phyloP scores from a whole-genome alignment of 2,329 filamentous ascomycete species.

The Colletotrichum sp. region DNA sequence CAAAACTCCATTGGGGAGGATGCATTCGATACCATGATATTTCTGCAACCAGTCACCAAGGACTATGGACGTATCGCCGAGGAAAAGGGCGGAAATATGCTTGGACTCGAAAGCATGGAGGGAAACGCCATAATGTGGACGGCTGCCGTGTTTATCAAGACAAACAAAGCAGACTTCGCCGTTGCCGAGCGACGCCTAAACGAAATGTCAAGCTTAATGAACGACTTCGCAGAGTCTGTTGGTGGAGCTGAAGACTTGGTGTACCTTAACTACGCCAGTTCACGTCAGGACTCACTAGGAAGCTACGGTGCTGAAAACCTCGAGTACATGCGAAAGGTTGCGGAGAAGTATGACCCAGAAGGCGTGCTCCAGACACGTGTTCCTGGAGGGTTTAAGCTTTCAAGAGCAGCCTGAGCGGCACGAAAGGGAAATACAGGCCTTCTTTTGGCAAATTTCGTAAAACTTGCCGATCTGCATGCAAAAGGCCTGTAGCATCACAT shows the following conservation, averaged over 20 bases:
- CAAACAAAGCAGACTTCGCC: not conserved
- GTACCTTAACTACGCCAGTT: slow-evolving; percentile 37
- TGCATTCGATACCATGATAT: slow-evolving; percentile 25
- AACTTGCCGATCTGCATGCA: too few species aligned
- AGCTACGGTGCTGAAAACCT: slow-evolving; percentile 32
- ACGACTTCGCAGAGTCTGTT: slow-evolving; percentile 25
- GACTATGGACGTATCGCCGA: slow-evolving; percentile 32
- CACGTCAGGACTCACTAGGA: slow-evolving; percentile 29
- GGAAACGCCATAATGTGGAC: not conserved
- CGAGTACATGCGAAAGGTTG: slow-evolving; percentile 28
- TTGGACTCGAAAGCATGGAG: slow-evolving; percentile 35
- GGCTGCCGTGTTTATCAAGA: not conserved
- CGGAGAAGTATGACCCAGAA: slow-evolving; percentile 31
- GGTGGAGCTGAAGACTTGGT: slow-evolving; percentile 28
- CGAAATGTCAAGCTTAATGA: slow-evolving; percentile 20
- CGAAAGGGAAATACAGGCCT: fast-evolving
- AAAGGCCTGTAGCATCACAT: too few species aligned
- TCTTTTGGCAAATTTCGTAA: not conserved
- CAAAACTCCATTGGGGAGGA: slow-evolving; percentile 3
- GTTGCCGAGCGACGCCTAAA: slow-evolving; percentile 22
- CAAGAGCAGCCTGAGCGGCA: not conserved
- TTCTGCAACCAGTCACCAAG: slow-evolving; percentile 43
- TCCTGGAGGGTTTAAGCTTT: slow-evolving; percentile 35
- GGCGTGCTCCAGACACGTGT: slow-evolving; percentile 33
- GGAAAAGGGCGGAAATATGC: slow-evolving; percentile 43